Base-by-base conservation (phyloP, 1,139 yeast genomes). In the Zygosaccharomyces sapae region DNA sequence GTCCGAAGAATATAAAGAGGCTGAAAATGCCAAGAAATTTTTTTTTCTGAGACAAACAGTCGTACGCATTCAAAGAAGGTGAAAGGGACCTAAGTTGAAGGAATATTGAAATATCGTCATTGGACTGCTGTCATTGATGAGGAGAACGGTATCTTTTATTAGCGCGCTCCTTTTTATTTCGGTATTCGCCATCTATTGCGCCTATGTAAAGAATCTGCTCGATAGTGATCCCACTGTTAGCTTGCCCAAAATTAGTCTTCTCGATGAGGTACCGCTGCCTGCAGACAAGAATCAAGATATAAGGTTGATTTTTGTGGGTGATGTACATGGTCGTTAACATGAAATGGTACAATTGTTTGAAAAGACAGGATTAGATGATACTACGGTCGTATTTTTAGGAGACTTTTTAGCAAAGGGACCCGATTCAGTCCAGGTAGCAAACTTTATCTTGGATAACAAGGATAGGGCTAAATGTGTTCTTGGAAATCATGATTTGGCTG, bases 391-490 rank as follows among this genome's bases (percentile, higher is more conserved):
- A 6, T 70, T 89, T 33, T 67, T 89, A 25, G 97, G 97, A 2
- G 97, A 90, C 62, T 86, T 89, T 64, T 73, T 86, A 25, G 75
- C 90, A 48, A 90, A 89, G 63, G 97, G 97, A 0, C 84, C 86
- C 1, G 80, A 85, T 52, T 85, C 95, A 0, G 53, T 77, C 10
- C 79, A 76, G 45, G 87, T 88, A 4, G 64, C 88, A 24, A 84
- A 88, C 49, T 83, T 69, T 57, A 81, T 87, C 38, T 75, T 81
- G 39, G 69, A 75, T n/a, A 67, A 80, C 53, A 61, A 65, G 24
- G 52, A 66, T 16, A 68, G 76, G 3, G 75, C 86, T 13, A 80
- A 79, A 43, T 89, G 96, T 64, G 80, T 90, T 2, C 69, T 94
- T 53, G 97, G 97, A 0, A 90, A 90, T 69, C 96, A 90, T 65